phyloP scores from a whole-genome alignment of 2,329 filamentous ascomycete genomes.

The Fusarium hostae region DNA sequence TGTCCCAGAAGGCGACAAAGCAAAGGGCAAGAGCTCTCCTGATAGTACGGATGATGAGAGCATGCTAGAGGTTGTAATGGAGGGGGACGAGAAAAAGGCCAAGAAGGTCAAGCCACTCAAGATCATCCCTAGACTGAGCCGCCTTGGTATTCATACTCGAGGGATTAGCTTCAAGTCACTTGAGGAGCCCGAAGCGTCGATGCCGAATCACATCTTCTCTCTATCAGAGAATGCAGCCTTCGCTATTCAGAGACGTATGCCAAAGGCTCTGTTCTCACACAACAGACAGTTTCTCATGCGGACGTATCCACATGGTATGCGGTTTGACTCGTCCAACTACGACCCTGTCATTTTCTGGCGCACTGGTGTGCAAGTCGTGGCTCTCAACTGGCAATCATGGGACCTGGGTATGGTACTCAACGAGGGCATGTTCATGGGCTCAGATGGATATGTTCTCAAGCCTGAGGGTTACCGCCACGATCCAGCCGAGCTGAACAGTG shows the following conservation, averaged over 20 bases:
- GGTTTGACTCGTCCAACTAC: constrained; percentile 88
- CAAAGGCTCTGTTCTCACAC: constrained; percentile 79
- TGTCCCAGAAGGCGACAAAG: not conserved
- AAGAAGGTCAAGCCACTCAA: constrained; percentile 14
- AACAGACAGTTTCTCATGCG: constrained; percentile 89
- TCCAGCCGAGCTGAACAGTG: fast-evolving
- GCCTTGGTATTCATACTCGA: constrained; percentile 9
- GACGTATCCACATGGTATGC: constrained; percentile 82
- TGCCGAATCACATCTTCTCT: constrained; percentile 80
- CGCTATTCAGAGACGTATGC: constrained; percentile 67
- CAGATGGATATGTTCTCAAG: constrained; percentile 86
- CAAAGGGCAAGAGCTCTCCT: not conserved
- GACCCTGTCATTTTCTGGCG: constrained; percentile 93
- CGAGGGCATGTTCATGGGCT: constrained; percentile 93
- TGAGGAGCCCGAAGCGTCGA: constrained; percentile 54
- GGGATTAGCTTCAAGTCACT: constrained; percentile 14
- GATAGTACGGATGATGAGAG: not conserved
- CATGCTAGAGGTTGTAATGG: not conserved
- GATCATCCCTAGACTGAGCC: not conserved
- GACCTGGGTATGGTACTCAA: constrained; percentile 96
- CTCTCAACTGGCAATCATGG: constrained; percentile 95
- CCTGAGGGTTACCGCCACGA: constrained; percentile 69
- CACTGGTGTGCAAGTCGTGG: constrained; percentile 94
- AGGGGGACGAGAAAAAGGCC: not conserved
- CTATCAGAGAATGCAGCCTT: constrained; percentile 83